Conservation (phyloP, 2,329 filamentous ascomycete genomes). For the Metarhizium sp. region DNA sequence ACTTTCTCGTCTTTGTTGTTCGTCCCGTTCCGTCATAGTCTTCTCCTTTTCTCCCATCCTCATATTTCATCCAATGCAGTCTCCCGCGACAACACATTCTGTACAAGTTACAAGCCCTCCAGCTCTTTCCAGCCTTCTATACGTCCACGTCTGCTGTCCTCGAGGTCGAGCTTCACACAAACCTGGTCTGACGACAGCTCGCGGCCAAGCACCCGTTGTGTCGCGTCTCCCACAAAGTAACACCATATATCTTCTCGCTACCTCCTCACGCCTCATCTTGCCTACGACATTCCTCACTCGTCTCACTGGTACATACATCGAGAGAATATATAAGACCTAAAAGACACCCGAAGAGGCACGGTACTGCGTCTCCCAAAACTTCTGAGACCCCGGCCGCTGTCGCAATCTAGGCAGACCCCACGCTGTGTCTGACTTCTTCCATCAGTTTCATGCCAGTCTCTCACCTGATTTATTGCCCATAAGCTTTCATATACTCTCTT, state of each 20-base stretch:
- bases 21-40: background rate
- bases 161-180: background rate
- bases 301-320: background rate
- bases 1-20: background rate
- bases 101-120: conserved; percentile 1
- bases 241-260: conserved; percentile 3
- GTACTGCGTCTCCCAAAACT: conserved; percentile 1
- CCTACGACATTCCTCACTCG: conserved; percentile 7
- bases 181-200: conserved; percentile 5
- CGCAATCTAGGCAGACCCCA: conserved; percentile 1
- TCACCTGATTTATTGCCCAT: background rate
- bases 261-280: conserved; percentile 4
- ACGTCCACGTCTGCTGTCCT: background rate
- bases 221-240: background rate
- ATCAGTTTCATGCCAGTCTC: conserved; percentile 5
- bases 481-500: background rate
- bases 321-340: conserved; percentile 10
- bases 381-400: conserved; percentile 6
- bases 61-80: conserved; percentile 3
- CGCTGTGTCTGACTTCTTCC: conserved; percentile 4
- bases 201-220: background rate
- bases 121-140: background rate
- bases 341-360: conserved; percentile 2
- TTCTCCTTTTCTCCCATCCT: background rate
- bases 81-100: conserved; percentile 7